phyloP scores from a whole-genome alignment of 352 stramenopile species.

The Lagenidium giganteum region DNA sequence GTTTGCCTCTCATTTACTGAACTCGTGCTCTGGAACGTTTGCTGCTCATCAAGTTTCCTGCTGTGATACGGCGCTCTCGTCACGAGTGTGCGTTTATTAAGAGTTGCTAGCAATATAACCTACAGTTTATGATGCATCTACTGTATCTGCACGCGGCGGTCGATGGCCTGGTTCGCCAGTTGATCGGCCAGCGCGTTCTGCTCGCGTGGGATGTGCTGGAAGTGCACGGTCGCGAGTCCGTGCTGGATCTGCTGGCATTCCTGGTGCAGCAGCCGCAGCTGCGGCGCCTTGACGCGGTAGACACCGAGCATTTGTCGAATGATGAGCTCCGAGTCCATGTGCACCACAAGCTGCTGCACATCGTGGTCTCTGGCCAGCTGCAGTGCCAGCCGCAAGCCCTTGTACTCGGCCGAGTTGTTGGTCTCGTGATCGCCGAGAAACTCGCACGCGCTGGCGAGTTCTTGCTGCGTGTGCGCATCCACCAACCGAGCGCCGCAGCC shows the following conservation, averaged over 20 bases:
- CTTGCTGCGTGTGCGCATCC: slow-evolving; percentile 23
- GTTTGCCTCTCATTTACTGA: too few species aligned
- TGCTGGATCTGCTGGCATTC: slow-evolving; percentile 30
- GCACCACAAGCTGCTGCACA: slow-evolving; percentile 32
- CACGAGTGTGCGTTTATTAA: too few species aligned
- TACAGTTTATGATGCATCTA: too few species aligned
- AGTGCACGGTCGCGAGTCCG: slow-evolving; percentile 30
- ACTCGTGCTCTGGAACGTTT: too few species aligned
- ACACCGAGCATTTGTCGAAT: slow-evolving; percentile 66
- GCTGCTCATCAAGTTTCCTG: too few species aligned
- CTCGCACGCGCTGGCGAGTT: slow-evolving; percentile 32
- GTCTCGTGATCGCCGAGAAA: slow-evolving; percentile 61
- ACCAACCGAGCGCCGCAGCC: slow-evolving; percentile 60
- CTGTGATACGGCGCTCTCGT: too few species aligned
- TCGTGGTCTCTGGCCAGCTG: slow-evolving; percentile 37
- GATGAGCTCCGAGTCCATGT: slow-evolving; percentile 82
- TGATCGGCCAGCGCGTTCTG: slow-evolving; percentile 49
- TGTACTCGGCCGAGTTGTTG: slow-evolving; percentile 76
- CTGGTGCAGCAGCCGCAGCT: slow-evolving; percentile 38
- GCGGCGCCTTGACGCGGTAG: slow-evolving; percentile 65
- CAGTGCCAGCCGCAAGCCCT: slow-evolving; percentile 54
- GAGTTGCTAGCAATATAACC: too few species aligned
- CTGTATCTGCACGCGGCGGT: too few species aligned
- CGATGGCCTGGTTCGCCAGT: slow-evolving; percentile 65
- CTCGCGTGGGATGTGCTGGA: slow-evolving; percentile 42